A percentile compares a stretch with the other conserved stretches of the same genome.
Evolutionary conservation across 108 stramenopile species (phyloP).

Genomic region (Nitzschia sp.): DNA sequence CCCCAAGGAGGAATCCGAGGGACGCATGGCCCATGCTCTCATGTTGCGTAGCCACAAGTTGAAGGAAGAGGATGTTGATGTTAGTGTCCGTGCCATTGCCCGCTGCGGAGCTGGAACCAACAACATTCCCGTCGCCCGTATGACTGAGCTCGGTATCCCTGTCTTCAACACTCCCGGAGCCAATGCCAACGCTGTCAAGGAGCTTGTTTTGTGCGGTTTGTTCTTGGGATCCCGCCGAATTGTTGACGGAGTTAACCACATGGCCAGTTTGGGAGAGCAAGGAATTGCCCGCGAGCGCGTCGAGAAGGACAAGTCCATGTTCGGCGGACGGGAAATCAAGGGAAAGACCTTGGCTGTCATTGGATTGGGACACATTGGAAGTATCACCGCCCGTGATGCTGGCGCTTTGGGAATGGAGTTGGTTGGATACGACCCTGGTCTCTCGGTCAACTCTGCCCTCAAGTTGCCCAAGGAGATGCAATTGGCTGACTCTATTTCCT

Average conservation of each 20-base stretch:
- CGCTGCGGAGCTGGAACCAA: constrained; percentile 83
- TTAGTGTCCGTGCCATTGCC: constrained; percentile 62
- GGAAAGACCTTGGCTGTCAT: constrained; percentile 86
- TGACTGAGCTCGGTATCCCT: constrained; percentile 78
- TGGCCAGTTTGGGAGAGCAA: constrained; percentile 60
- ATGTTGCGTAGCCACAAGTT: constrained; percentile 73
- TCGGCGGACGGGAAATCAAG: constrained; percentile 75
- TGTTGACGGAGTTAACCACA: constrained; percentile 67
- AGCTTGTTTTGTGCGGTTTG: constrained; percentile 70
- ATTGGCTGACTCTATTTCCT: constrained; percentile 53
- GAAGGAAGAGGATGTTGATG: constrained; percentile 53
- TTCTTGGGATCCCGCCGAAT: constrained; percentile 63
- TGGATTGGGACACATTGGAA: constrained; percentile 83
- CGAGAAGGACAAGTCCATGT: constrained; percentile 75
- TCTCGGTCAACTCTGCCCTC: constrained; percentile 66
- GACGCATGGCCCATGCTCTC: constrained; percentile 55
- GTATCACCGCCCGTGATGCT: constrained; percentile 67
- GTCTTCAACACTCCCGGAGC: constrained; percentile 90
- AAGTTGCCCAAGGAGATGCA: constrained; percentile 56
- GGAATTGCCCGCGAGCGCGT: constrained; percentile 63
- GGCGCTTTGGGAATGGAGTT: constrained; percentile 65
- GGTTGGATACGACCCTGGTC: constrained; percentile 76
- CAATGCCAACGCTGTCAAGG: constrained; percentile 84
- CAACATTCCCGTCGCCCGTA: constrained; percentile 66
- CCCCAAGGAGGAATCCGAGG: constrained; percentile 38